phyloP scores from a whole-genome alignment of 2,329 filamentous ascomycete genomes.

The Colletotrichum brevisporum region DNA sequence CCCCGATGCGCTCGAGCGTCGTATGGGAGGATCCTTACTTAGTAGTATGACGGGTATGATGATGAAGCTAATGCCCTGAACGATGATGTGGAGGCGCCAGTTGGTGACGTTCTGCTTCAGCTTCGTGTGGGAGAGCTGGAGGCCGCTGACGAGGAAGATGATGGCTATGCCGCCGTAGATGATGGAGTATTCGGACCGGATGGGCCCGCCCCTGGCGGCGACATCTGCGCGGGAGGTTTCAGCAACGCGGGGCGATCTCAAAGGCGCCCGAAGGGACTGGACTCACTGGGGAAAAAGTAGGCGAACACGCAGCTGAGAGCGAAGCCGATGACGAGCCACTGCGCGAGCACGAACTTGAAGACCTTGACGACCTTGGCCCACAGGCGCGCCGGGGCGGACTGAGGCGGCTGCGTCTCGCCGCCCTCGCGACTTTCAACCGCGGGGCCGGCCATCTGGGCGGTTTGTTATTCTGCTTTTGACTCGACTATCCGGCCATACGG shows the following conservation, averaged over 20 bases:
- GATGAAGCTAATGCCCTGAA: conserved; percentile 77
- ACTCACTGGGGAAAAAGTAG: conserved; percentile 60
- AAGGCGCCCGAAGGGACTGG: too few relatives aligned
- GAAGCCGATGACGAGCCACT: conserved; percentile 77
- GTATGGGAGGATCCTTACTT: conserved; percentile 51
- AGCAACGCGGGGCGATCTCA: background rate
- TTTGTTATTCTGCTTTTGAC: too few relatives aligned
- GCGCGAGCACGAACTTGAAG: conserved; percentile 61
- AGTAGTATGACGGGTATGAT: conserved; percentile 75
- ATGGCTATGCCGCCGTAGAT: conserved; percentile 78
- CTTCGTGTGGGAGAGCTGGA: conserved; percentile 75
- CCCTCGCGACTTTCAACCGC: background rate
- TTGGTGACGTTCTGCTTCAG: conserved; percentile 73
- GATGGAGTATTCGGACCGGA: conserved; percentile 71
- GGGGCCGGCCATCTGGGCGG: conserved; percentile 24
- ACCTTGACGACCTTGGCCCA: conserved; percentile 19
- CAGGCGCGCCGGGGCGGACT: conserved; percentile 4
- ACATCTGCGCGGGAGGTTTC: conserved; percentile 53
- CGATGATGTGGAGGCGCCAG: conserved; percentile 77
- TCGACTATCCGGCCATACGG: background rate
- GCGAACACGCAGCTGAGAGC: conserved; percentile 64
- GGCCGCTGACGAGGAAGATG: conserved; percentile 80
- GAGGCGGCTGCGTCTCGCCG: background rate
- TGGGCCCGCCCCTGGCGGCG: conserved; percentile 62
- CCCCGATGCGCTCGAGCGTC: background rate